Conservation (phyloP, 495 filamentous ascomycete species). For the Hyaloscypha bicolor region DNA sequence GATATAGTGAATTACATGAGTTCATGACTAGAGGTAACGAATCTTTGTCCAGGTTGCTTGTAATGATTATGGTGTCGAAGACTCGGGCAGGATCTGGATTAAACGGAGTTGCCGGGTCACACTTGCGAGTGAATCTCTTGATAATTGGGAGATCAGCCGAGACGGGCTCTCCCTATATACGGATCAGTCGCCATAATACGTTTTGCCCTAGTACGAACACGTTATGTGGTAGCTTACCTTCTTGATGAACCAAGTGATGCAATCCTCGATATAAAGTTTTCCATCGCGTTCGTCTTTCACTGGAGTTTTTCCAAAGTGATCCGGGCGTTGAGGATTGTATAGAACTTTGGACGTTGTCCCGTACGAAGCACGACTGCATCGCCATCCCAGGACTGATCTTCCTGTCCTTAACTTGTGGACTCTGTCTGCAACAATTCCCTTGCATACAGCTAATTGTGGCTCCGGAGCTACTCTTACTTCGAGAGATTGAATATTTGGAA, state of each 20-base stretch:
- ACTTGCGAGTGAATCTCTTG: slow-evolving; percentile 41
- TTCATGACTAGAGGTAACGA: slow-evolving; percentile 37
- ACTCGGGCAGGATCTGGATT: slow-evolving; percentile 32
- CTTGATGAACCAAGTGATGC: slow-evolving; percentile 26
- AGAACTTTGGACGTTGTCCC: slow-evolving; percentile 51
- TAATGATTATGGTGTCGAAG: slow-evolving; percentile 42
- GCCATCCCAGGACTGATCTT: slow-evolving; percentile 44
- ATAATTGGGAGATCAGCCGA: slow-evolving; percentile 39
- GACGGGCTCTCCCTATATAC: slow-evolving; percentile 39
- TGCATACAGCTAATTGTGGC: slow-evolving; percentile 61
- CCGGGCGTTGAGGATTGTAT: slow-evolving; percentile 41
- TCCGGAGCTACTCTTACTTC: slow-evolving; percentile 52
- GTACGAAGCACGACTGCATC: slow-evolving; percentile 58
- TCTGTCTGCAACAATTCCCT: slow-evolving; percentile 56
- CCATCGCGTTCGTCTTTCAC: slow-evolving; percentile 30
- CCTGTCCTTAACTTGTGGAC: slow-evolving; percentile 49
- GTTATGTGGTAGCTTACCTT: slow-evolving; percentile 1
- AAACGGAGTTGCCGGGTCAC: slow-evolving; percentile 29
- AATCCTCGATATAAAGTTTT: slow-evolving; percentile 18
- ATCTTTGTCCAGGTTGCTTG: slow-evolving; percentile 33
- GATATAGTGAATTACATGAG: slow-evolving; percentile 29
- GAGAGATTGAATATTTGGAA: slow-evolving; percentile 32
- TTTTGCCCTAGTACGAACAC: not conserved
- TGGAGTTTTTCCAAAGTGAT: slow-evolving; percentile 30
- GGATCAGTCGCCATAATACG: not conserved